Evolutionary conservation across 345 rosid genomes (phyloP).

Genomic region (Odontarrhena argentea): DNA sequence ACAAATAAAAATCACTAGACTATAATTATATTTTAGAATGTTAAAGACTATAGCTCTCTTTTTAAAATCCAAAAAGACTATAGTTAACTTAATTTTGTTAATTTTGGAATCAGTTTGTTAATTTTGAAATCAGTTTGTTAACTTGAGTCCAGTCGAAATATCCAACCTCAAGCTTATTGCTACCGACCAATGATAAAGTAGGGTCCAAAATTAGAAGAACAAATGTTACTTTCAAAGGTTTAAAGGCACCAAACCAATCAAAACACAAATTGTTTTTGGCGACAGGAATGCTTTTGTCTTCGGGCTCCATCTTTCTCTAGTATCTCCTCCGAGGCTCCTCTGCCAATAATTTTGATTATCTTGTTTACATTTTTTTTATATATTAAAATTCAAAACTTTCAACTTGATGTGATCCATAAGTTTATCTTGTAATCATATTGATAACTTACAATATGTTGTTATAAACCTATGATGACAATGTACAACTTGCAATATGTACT

Average conservation of each 20-base stretch:
- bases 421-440: background rate
- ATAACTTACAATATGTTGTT: background rate
- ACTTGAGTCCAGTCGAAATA: too few relatives aligned
- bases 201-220: background rate
- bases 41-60: too few relatives aligned
- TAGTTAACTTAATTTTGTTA: too few relatives aligned
- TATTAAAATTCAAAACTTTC: background rate
- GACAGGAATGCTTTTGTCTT: background rate
- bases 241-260: background rate
- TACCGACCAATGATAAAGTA: constrained; percentile 6
- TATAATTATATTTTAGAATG: too few relatives aligned
- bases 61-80: too few relatives aligned
- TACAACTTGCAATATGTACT: too few relatives aligned
- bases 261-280: constrained; percentile 3
- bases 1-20: too few relatives aligned
- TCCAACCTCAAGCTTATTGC: too few relatives aligned
- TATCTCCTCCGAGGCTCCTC: background rate
- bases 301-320: background rate
- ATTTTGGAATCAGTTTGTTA: too few relatives aligned
- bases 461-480: too few relatives aligned
- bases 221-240: too few relatives aligned
- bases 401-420: background rate
- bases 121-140: too few relatives aligned
- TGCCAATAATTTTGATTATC: background rate
- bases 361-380: background rate